These are phyloP conservation scores for Didymellaceae sp. DNA, from an alignment of 2,329 filamentous ascomycete species.

Conservation along the genomic window DNA sequence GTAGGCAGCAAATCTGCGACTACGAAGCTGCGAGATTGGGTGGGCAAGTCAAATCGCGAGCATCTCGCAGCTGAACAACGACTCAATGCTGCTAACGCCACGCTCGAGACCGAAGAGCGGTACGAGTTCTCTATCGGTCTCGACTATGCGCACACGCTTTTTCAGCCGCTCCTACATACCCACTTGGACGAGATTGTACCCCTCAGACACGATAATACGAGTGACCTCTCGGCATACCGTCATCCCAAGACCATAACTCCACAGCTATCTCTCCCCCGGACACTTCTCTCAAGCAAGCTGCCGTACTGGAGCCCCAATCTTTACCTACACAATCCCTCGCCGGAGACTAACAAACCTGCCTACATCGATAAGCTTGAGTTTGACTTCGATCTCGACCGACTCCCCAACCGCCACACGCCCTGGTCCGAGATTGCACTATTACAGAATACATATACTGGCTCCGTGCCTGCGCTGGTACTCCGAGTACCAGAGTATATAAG, in stretches of 20 bases:
- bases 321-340: constrained; percentile 32
- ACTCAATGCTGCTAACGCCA: constrained; percentile 23
- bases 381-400: constrained; percentile 47
- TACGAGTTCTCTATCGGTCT: constrained; percentile 61
- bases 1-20: constrained; percentile 31
- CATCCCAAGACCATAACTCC: constrained; percentile 33
- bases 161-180: constrained; percentile 44
- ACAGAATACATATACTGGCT: constrained; percentile 57
- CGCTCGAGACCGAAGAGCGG: constrained; percentile 43
- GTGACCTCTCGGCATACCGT: constrained; percentile 47
- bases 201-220: constrained; percentile 40
- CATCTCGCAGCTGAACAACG: constrained; percentile 11
- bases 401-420: constrained; percentile 50
- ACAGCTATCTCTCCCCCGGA: constrained; percentile 50
- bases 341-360: constrained; percentile 33
- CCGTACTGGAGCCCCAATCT: constrained; percentile 43
- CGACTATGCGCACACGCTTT: constrained; percentile 60
- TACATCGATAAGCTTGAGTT: constrained; percentile 41
- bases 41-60: constrained; percentile 45
- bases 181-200: constrained; percentile 37
- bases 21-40: constrained; percentile 43
- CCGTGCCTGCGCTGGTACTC: constrained; percentile 55
- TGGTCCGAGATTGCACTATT: constrained; percentile 55
- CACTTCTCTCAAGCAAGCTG: constrained; percentile 32
- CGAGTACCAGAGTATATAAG: constrained; percentile 16